Conservation (phyloP, 2,329 filamentous ascomycete species). For the Leptographium procerum region DNA sequence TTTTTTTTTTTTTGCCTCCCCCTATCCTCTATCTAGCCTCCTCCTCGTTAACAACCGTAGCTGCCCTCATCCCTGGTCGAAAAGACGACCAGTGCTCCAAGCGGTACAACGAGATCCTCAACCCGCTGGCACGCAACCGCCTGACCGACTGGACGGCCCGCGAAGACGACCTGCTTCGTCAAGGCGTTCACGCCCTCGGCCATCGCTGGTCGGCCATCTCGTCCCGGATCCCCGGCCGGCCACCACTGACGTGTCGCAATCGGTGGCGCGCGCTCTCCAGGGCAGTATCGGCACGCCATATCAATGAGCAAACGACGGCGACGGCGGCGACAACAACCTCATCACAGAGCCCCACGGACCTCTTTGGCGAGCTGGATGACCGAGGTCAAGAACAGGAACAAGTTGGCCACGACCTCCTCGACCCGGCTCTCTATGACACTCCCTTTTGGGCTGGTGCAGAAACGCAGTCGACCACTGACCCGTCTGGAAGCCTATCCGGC, state of each 20-base stretch:
- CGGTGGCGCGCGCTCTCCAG: slow-evolving; percentile 1
- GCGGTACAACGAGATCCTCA: slow-evolving; percentile 7
- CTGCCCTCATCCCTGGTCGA: slow-evolving; percentile 2
- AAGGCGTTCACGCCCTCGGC: neutral
- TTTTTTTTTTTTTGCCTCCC: no score
- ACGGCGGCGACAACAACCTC: no score
- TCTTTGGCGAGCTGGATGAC: neutral
- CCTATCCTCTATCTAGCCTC: neutral
- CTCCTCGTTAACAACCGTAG: neutral
- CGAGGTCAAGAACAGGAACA: neutral
- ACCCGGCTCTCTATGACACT: neutral
- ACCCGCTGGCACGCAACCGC: slow-evolving; percentile 1
- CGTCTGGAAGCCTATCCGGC: no score
- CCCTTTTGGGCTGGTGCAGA: neutral
- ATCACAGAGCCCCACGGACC: neutral
- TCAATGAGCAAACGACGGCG: neutral
- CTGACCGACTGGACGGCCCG: neutral
- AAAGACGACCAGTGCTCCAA: slow-evolving; percentile 7
- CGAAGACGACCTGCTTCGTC: neutral
- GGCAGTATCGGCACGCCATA: neutral
- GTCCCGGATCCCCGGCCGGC: neutral
- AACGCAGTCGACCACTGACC: neutral
- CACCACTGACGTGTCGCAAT: slow-evolving; percentile 4
- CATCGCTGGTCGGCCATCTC: slow-evolving; percentile 4
- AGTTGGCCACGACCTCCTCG: neutral